Base-by-base conservation (phyloP, 129 eudicot genomes). In the Pulicaria dysenterica region DNA sequence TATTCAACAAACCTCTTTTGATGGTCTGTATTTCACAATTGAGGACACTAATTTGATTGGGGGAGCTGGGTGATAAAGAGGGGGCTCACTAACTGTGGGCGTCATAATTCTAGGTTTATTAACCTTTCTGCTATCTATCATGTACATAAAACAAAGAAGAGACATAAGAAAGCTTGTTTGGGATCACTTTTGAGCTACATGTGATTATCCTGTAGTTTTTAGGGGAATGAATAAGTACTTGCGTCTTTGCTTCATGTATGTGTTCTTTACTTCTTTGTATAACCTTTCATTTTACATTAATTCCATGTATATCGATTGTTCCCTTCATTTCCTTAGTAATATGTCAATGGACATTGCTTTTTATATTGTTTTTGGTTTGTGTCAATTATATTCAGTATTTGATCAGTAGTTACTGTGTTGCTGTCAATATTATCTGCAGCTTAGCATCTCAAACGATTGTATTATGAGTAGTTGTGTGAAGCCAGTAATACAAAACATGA, bases 401-500 rank as follows among this genome's bases (percentile, higher is more conserved):
- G 39, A 60, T 41, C 8, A 4, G 17, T 76, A 46, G 43, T 67
- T 13, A 71, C 48, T 42, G 17, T 44, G 50, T 39, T 40, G 49
- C 24, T 72, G 46, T 66, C 72, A 42, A 24, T 12, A 38, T 44
- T 56, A 67, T 58, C 66, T 67, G 49, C 86, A 88, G 97, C 88
- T 86, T 67, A 70, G 83, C 60, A 71, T 78, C 70, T 87, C 90
- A 58, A 71, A 78, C 37, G 19, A 58, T 71, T 80, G 84, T 76
- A 70, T 94, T 42, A 79, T 90, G 97, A 94, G 99, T 70, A 94
- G 97, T 76, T 94, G 99, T 47, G 88, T 94, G 68, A 90, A 85
- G 88, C 99, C 99, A 45, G 31, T 58, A 31, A 65, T 59, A 68
- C 79, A 76, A 56, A 57, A 69, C 41, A 58, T 79, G 4, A 37